Evolutionary conservation across 306 rosid species (phyloP).

Genomic region (Cotoneaster glaucophyllus): DNA sequence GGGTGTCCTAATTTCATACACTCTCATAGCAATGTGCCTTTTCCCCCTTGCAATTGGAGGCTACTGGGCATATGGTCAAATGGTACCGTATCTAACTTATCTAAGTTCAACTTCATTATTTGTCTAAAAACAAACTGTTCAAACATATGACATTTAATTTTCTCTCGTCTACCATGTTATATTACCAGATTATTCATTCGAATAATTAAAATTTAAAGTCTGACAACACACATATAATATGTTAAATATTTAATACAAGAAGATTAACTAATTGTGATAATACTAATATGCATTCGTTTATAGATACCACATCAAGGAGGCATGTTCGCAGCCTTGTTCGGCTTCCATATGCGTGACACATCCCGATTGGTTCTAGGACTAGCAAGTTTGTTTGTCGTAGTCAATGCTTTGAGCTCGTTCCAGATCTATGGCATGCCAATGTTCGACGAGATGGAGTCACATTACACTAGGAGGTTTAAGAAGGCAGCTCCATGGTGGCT

Average conservation of each 20-base stretch:
- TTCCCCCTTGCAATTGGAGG: constrained; percentile 47
- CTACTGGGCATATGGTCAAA: constrained; percentile 39
- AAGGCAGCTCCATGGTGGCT: constrained; percentile 45
- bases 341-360: constrained; percentile 23
- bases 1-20: constrained; percentile 34
- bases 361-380: constrained; percentile 25
- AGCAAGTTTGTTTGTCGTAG: constrained; percentile 28
- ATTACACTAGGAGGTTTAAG: constrained; percentile 32
- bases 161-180: too few species aligned
- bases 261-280: background rate
- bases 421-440: constrained; percentile 52
- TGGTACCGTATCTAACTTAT: background rate
- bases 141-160: background rate
- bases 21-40: constrained; percentile 29
- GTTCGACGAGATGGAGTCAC: constrained; percentile 38
- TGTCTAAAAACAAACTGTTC: background rate
- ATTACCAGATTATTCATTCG: background rate
- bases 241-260: background rate
- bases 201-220: background rate
- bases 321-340: constrained; percentile 33
- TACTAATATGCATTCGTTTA: background rate
- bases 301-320: constrained; percentile 44
- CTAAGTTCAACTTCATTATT: background rate
- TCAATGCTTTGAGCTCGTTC: constrained; percentile 31
- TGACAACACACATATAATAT: background rate